phyloP scores from a whole-genome alignment of 257 asterid species.

The Plantago major region DNA sequence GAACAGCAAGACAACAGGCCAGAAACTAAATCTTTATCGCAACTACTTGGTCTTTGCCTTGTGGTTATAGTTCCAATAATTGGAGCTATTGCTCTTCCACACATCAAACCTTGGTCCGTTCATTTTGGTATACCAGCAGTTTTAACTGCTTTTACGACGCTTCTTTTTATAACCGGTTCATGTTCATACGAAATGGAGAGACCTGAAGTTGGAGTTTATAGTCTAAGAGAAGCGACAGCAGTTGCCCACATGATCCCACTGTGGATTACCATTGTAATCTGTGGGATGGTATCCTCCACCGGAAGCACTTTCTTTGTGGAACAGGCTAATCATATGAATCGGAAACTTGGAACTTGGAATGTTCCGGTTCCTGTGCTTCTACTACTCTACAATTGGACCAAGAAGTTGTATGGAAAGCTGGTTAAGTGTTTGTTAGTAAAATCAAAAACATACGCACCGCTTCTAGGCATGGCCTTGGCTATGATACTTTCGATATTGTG shows the following conservation, averaged over 20 bases:
- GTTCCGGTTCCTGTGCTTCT: background rate
- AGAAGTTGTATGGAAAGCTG: background rate
- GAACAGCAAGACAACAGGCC: background rate
- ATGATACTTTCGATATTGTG: constrained; percentile 35
- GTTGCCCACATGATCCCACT: background rate
- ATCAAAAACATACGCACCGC: background rate
- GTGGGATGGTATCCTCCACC: constrained; percentile 13
- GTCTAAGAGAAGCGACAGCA: constrained; percentile 20
- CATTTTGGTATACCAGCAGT: constrained; percentile 5
- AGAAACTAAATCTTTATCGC: too few relatives aligned
- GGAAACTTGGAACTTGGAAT: background rate
- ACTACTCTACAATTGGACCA: background rate
- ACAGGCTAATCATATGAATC: constrained; percentile 12
- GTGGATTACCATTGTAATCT: constrained; percentile 12
- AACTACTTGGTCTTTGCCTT: background rate
- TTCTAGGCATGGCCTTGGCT: constrained; percentile 19
- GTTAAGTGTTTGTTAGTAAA: background rate
- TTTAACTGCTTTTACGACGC: background rate
- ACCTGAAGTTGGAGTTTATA: background rate
- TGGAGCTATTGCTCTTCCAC: background rate
- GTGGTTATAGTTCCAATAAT: background rate
- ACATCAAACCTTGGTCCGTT: background rate
- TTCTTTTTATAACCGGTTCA: background rate
- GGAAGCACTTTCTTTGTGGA: constrained; percentile 19
- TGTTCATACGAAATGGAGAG: background rate